Base-by-base conservation (phyloP, 73 alveolate genomes). In the Blepharisma stoltei region DNA sequence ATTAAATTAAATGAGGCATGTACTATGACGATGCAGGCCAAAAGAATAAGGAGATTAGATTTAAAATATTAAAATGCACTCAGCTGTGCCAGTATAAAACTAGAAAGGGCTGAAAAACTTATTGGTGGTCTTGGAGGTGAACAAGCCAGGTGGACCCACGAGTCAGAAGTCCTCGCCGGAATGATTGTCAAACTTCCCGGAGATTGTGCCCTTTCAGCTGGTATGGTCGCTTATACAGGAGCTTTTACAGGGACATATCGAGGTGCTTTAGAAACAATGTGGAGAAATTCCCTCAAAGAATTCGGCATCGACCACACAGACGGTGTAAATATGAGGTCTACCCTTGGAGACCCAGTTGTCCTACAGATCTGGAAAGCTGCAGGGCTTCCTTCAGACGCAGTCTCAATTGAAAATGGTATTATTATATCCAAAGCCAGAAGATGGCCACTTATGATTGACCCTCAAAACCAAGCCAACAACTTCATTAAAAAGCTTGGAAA, bases 391-490 rank as follows among this genome's bases (percentile, higher is more conserved):
- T 95, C 95, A 80, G 99, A 95, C 83, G 91, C 94, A 68, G 88
- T 96, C 44, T 90, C 98, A 46, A 95, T 96, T 25, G 99, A 96
- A 87, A 96, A 96, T 87, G 99, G 96, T 67, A 96, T 95, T 73
- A 96, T 96, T 25, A 91, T 96, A 76, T 95, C 89, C 76, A 93
- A 93, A 70, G 78, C 97, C 38, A 92, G 98, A 89, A 86, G 99
- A 78, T 98, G 99, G 98, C 99, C 99, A 8, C 94, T 98, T 80
- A 97, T 98, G 99, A 96, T 98, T 79, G 99, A 98, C 81, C 99
- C 99, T 25, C 98, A 98, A 75, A 89, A 91, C 49, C 82, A 86
- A 70, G 99, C 99, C 38, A 97, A 97, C 92, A 97, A 93, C 80
- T 98, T 90, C 84, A 95, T 98, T 83, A 98, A 98, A 92, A 90